Conservation (phyloP, 2,329 filamentous ascomycete species). For the Xenoacremonium recifei region DNA sequence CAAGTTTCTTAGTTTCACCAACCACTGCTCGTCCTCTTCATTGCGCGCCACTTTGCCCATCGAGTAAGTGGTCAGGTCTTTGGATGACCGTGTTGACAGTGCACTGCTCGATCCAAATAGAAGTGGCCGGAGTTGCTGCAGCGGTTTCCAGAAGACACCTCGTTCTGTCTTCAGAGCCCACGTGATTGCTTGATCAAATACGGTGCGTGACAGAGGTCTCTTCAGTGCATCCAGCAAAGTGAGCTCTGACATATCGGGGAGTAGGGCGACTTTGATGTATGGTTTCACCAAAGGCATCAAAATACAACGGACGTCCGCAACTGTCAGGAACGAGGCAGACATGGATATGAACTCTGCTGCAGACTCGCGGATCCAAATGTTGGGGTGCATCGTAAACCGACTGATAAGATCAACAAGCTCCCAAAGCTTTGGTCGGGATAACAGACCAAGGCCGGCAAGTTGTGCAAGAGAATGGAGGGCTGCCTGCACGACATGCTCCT, state of each 20-base stretch:
- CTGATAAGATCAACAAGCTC: conserved; percentile 81
- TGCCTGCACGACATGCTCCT: conserved; percentile 91
- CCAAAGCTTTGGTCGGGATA: conserved; percentile 82
- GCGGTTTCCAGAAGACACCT: conserved; percentile 83
- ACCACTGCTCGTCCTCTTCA: conserved; percentile 92
- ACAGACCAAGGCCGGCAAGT: conserved; percentile 82
- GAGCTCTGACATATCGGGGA: conserved; percentile 66
- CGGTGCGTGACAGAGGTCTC: conserved; percentile 71
- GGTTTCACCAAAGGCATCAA: conserved; percentile 76
- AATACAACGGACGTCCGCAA: conserved; percentile 81
- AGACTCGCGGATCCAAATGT: conserved; percentile 91
- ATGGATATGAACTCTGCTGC: conserved; percentile 80
- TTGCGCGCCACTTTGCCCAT: conserved; percentile 69
- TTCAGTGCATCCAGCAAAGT: conserved; percentile 79
- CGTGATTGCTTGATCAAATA: conserved; percentile 80
- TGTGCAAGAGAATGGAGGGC: conserved; percentile 84
- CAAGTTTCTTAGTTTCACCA: conserved; percentile 79
- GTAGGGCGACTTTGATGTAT: conserved; percentile 73
- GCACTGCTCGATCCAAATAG: conserved; percentile 62
- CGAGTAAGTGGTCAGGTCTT: conserved; percentile 55
- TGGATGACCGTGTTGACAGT: conserved; percentile 52
- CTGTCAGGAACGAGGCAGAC: conserved; percentile 70
- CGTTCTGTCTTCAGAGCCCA: conserved; percentile 84
- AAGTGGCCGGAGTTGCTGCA: conserved; percentile 61
- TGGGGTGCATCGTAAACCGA: conserved; percentile 90